phyloP scores from a whole-genome alignment of 495 filamentous ascomycete genomes.

The Talaromyces ruber region DNA sequence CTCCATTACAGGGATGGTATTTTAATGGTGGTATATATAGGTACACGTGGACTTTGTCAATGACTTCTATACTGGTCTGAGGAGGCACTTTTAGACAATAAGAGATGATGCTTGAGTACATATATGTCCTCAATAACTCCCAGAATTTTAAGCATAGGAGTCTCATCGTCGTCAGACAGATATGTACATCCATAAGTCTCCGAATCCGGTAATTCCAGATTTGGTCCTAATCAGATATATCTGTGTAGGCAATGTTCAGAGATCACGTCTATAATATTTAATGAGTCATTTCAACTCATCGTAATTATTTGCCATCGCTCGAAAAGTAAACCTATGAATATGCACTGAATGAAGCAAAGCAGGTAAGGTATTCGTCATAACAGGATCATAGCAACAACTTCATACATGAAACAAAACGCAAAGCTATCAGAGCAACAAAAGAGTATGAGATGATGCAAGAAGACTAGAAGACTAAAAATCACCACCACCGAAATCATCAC shows the following conservation, averaged over 20 bases:
- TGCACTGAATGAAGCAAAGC: constrained; percentile 1
- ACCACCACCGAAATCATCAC: constrained; percentile 38
- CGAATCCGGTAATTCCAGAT: neutral
- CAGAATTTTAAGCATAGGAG: too few species aligned
- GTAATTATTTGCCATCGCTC: neutral
- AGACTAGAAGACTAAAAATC: constrained; percentile 53
- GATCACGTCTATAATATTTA: too few species aligned
- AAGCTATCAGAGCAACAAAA: constrained; percentile 6
- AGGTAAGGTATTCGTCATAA: constrained; percentile 4
- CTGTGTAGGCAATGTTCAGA: too few species aligned
- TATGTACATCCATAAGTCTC: too few species aligned
- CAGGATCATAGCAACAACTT: neutral
- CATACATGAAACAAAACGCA: neutral
- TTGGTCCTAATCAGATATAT: neutral
- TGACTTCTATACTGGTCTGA: too few species aligned
- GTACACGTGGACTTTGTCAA: too few species aligned
- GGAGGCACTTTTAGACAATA: too few species aligned
- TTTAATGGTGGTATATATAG: too few species aligned
- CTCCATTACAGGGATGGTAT: too few species aligned
- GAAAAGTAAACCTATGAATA: neutral
- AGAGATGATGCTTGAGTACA: too few species aligned
- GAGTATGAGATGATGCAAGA: neutral
- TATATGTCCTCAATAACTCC: too few species aligned
- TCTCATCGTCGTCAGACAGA: too few species aligned
- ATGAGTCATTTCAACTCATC: neutral